Evolutionary conservation across 148 eudicot species (phyloP).

Genomic region (Diospyros lotus): DNA sequence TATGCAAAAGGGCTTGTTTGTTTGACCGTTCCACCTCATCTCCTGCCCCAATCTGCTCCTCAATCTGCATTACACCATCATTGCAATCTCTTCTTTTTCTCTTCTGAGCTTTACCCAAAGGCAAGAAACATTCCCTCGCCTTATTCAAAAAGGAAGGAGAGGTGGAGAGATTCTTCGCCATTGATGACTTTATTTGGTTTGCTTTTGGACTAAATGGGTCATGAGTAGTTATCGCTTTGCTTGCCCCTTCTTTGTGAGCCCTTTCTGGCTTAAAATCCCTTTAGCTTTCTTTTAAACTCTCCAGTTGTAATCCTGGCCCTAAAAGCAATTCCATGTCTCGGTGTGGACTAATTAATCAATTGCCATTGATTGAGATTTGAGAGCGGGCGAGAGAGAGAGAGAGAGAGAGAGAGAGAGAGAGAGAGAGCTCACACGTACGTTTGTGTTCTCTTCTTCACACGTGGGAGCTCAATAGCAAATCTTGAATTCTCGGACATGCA

Average conservation of each 20-base stretch:
- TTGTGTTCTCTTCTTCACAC: slow-evolving; percentile 8
- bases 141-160: slow-evolving; percentile 19
- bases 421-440: not conserved
- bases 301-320: not conserved
- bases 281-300: slow-evolving; percentile 8
- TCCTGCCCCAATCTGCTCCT: slow-evolving; percentile 12
- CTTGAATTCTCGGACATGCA: not conserved
- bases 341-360: slow-evolving; percentile 3
- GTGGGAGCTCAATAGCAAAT: slow-evolving; percentile 5
- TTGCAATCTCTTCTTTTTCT: slow-evolving; percentile 13
- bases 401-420: not conserved
- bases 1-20: slow-evolving; percentile 24
- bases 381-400: too few relatives aligned
- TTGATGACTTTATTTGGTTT: slow-evolving; percentile 13
- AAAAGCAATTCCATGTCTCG: slow-evolving; percentile 21
- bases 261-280: slow-evolving; percentile 10
- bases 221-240: slow-evolving; percentile 20
- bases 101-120: slow-evolving; percentile 29
- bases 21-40: slow-evolving; percentile 27
- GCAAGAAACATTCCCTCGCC: slow-evolving; percentile 26
- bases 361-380: not conserved
- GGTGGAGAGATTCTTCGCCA: slow-evolving; percentile 16
- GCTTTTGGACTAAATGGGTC: slow-evolving; percentile 20
- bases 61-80: slow-evolving; percentile 28
- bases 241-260: not conserved